A percentile compares a stretch with the other conserved stretches of the same genome.
Evolutionary conservation across 2,329 filamentous ascomycete genomes (phyloP).

Genomic region (Fusarium sambucinum): DNA sequence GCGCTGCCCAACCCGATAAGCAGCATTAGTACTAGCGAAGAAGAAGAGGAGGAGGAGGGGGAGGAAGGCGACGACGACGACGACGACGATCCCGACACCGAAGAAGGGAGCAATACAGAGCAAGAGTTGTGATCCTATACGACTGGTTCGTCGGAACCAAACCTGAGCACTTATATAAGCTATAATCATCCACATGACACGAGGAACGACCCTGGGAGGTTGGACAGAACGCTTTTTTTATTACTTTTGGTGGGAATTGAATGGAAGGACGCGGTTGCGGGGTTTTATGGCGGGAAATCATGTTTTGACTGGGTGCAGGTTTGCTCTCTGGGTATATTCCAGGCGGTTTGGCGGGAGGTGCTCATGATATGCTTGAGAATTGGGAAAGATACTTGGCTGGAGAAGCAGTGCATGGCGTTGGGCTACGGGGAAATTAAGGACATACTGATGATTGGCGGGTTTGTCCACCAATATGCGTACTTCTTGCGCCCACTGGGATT

Average conservation of each 20-base stretch:
- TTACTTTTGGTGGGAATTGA: conserved; percentile 14
- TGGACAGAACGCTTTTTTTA: conserved; percentile 28
- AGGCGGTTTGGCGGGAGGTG: conserved; percentile 13
- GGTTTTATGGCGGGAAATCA: conserved; percentile 22
- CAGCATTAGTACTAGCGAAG: conserved; percentile 35
- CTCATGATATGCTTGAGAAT: conserved; percentile 28
- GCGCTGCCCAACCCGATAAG: conserved; percentile 51
- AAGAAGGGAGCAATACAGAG: conserved; percentile 49
- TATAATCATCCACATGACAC: conserved; percentile 39
- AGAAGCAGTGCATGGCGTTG: conserved; percentile 45
- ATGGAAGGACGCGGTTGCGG: conserved; percentile 8
- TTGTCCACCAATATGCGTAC: conserved; percentile 9
- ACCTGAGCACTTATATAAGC: conserved; percentile 35
- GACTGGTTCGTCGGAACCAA: conserved; percentile 5
- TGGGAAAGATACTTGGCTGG: conserved; percentile 32
- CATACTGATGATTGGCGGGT: conserved; percentile 22
- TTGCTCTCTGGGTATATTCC: conserved; percentile 28
- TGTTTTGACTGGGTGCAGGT: conserved; percentile 23
- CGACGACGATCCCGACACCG: conserved; percentile 43
- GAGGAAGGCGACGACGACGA: conserved; percentile 34
- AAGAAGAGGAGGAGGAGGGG: conserved; percentile 4
- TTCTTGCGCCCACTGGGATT: conserved; percentile 23
- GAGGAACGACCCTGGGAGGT: conserved; percentile 27
- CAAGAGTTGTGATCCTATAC: conserved; percentile 40
- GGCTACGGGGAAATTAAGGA: conserved; percentile 36